Conservation (phyloP, 75 land plant species). For the Selaginella moellendorffii region DNA sequence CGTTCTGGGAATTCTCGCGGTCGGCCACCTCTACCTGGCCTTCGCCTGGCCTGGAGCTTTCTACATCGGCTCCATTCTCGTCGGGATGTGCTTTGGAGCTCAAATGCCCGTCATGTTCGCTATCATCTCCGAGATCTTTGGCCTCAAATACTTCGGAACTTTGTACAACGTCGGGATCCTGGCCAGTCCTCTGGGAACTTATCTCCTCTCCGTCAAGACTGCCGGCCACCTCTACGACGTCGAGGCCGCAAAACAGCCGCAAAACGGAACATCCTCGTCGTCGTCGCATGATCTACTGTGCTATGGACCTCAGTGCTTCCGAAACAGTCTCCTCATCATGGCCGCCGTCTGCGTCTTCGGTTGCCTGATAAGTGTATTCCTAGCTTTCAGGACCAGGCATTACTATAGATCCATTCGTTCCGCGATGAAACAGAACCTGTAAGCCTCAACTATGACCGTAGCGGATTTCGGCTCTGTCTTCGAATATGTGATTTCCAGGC, state of each 20-base stretch:
- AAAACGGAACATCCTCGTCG: background rate
- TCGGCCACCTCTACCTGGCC: constrained; percentile 5
- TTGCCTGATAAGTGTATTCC: constrained; percentile 21
- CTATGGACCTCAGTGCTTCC: constrained; percentile 43
- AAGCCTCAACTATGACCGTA: too few relatives aligned
- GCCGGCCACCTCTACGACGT: constrained; percentile 49
- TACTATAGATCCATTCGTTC: constrained; percentile 28
- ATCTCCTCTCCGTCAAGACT: constrained; percentile 40
- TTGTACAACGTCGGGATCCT: constrained; percentile 33
- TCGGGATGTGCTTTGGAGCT: constrained; percentile 57
- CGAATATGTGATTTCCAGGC: background rate
- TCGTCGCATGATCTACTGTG: background rate
- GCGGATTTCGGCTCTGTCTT: background rate
- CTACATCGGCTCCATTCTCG: constrained; percentile 39
- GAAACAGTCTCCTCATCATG: constrained; percentile 58
- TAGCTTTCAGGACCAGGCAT: constrained; percentile 38
- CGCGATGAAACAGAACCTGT: background rate
- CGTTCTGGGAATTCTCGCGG: background rate
- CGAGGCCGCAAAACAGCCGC: constrained; percentile 40
- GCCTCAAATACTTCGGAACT: constrained; percentile 55
- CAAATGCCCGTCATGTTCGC: constrained; percentile 44
- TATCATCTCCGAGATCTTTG: constrained; percentile 60
- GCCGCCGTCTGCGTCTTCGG: constrained; percentile 45
- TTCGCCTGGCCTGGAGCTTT: constrained; percentile 10
- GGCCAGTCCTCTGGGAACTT: constrained; percentile 51